A percentile compares a stretch with the other conserved stretches of the same genome.
phyloP scores from a whole-genome alignment of 225 moss, liverwort and hornwort genomes.

The Anthoceros angustus region DNA sequence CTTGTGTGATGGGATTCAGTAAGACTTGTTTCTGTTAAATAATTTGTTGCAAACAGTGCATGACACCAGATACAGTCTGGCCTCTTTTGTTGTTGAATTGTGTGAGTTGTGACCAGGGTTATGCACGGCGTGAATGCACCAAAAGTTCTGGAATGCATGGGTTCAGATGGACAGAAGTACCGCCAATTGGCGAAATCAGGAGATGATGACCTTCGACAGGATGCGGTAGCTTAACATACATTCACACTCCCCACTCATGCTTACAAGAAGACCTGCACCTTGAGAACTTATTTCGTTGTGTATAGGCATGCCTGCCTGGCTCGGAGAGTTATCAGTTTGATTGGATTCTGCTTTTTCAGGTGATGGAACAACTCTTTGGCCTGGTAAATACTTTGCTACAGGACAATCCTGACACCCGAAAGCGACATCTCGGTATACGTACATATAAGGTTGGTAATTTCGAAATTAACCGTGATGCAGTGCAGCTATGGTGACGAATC shows the following conservation, averaged over 20 bases:
- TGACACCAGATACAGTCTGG: no score
- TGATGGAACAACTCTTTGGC: constrained; percentile 98
- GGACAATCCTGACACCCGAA: constrained; percentile 77
- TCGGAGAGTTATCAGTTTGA: neutral
- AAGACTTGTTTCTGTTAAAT: constrained; percentile 2
- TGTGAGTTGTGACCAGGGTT: constrained; percentile 22
- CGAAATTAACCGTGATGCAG: neutral
- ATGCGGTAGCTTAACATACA: constrained; percentile 30
- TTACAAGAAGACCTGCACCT: neutral
- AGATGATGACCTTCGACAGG: constrained; percentile 91
- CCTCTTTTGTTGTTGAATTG: neutral
- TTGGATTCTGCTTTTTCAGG: constrained; percentile 24
- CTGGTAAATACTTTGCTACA: constrained; percentile 86
- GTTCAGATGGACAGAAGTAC: constrained; percentile 78
- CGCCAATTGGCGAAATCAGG: constrained; percentile 94
- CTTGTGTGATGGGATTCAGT: constrained; percentile 69
- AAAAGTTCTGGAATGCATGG: constrained; percentile 85
- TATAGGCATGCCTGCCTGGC: neutral
- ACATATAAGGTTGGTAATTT: constrained; percentile 56
- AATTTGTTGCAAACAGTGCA: no score
- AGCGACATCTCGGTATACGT: constrained; percentile 69
- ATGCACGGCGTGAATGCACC: constrained; percentile 99
- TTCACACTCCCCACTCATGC: neutral
- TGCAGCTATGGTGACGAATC: neutral
- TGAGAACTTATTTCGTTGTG: neutral